Conservation (phyloP, 2,329 filamentous ascomycete genomes). For the Penicillium sp. region DNA sequence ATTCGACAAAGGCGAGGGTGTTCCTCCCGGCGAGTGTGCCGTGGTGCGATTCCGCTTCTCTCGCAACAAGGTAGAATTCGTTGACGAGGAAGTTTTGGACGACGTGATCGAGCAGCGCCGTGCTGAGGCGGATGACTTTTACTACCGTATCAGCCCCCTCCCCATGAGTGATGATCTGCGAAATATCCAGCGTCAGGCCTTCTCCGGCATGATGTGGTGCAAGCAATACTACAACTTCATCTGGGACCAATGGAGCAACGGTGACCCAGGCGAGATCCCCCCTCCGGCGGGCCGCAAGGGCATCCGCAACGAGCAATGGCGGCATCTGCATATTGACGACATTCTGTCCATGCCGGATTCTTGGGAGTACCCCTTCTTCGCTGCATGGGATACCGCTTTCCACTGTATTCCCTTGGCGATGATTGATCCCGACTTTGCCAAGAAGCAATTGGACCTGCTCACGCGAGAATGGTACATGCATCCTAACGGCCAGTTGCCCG, state of each 20-base stretch:
- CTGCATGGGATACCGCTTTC: conserved; percentile 94
- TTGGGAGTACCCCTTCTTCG: conserved; percentile 98
- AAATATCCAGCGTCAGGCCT: conserved; percentile 90
- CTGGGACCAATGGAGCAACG: conserved; percentile 97
- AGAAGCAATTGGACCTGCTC: conserved; percentile 94
- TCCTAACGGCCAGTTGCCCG: conserved; percentile 88
- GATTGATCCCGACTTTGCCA: conserved; percentile 96
- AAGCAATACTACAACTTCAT: conserved; percentile 97
- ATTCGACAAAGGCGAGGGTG: conserved; percentile 84
- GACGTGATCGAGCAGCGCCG: conserved; percentile 79
- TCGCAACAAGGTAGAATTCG: conserved; percentile 64
- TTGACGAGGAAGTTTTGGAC: conserved; percentile 91
- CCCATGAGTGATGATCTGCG: conserved; percentile 90
- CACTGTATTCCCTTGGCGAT: conserved; percentile 94
- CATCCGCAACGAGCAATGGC: conserved; percentile 85
- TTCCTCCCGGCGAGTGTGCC: conserved; percentile 84
- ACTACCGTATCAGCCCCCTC: conserved; percentile 83
- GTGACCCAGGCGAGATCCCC: conserved; percentile 80
- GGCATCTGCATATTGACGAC: conserved; percentile 89
- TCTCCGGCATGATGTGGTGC: conserved; percentile 97
- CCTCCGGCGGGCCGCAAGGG: conserved; percentile 73
- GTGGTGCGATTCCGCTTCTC: conserved; percentile 90
- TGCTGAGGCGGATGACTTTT: conserved; percentile 94
- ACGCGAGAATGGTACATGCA: conserved; percentile 99
- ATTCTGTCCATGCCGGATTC: conserved; percentile 97